Evolutionary conservation across 169 alveolate species (phyloP), one percentile per base, ranked within the genome.

Genomic region (Plasmodium gaboni): DNA sequence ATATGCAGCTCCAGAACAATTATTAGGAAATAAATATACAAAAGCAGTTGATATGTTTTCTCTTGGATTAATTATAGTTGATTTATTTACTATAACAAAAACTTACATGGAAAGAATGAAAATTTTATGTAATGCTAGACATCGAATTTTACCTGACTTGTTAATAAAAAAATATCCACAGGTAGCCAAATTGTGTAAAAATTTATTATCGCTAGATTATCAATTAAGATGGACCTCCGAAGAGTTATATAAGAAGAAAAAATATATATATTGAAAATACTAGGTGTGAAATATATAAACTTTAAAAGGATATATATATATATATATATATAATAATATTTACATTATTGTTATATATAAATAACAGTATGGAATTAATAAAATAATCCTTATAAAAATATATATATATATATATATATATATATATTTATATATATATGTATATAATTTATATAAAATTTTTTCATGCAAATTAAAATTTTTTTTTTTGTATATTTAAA

Each of bases 1-100:
- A 60, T 92, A 92, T 44, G 88, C 95, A 38, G 91, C 94, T 2
- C 95, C 95, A n/a, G 95, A 92, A 92, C 95, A 92, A 55, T 69
- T 92, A 48, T 17, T 64, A 22, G 95, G 94, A 19, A 26, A 89
- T 19, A 69, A 44, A 50, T 88, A 92, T 44, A 87, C 72, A 57
- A 73, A 55, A 68, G 64, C 89, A 2, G 95, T 92, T 12, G 95
- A 92, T 78, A 92, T 92, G 70, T 92, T 92, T 85, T 73, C 95
- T 9, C 73, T 92, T 9, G 95, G 95, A 13, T 51, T 92, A 15
- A 74, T 92, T 12, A 87, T 68, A 28, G 74, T 92, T 6, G 94
- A 92, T 42, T 55, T 92, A 46, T 92, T 88, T 67, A 76, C 87
- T 2, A 65, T 83, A 68, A 78, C 92, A 5, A 70, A 76, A 67